Percentiles rank a stretch among this genome's conserved stretches.
phyloP scores from a whole-genome alignment of 2,329 filamentous ascomycete species.

The Aspergillus sp. region DNA sequence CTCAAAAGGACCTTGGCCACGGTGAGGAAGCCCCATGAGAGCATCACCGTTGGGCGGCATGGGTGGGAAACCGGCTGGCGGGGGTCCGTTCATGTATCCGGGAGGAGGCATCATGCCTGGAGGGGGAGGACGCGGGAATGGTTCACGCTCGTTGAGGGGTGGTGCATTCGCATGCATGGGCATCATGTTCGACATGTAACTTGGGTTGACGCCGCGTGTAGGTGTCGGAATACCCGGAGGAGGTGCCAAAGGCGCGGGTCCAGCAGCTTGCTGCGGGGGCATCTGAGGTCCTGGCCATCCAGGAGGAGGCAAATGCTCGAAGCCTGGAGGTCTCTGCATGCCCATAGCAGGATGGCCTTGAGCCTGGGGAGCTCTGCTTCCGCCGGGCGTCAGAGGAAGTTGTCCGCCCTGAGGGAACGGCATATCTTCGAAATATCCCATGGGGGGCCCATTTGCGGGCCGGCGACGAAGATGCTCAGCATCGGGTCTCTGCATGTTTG shows the following conservation, averaged over 20 bases:
- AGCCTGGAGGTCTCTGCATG: conserved; percentile 48
- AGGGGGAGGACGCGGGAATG: conserved; percentile 43
- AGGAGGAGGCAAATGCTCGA: conserved; percentile 45
- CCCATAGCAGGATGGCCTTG: conserved; percentile 39
- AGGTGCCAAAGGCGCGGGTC: conserved; percentile 36
- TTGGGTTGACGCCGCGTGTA: conserved; percentile 40
- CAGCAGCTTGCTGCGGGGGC: conserved; percentile 38
- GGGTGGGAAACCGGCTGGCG: conserved; percentile 42
- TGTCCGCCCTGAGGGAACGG: conserved; percentile 39
- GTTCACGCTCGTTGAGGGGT: conserved; percentile 39
- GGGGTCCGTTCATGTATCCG: conserved; percentile 47
- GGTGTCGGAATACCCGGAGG: conserved; percentile 44
- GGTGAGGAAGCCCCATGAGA: conserved; percentile 40
- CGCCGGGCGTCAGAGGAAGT: conserved; percentile 38
- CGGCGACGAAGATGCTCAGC: conserved; percentile 40
- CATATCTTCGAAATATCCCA: conserved; percentile 46
- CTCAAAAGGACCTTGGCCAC: conserved; percentile 39
- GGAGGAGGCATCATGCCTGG: conserved; percentile 50
- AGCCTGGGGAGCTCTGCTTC: conserved; percentile 35
- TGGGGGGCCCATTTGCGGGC: conserved; percentile 40
- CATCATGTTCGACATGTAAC: conserved; percentile 40
- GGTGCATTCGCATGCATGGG: conserved; percentile 38
- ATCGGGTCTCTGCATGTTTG: conserved; percentile 45
- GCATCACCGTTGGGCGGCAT: conserved; percentile 43
- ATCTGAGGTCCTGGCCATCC: conserved; percentile 42